Percentiles rank a stretch among this genome's conserved stretches.
These are phyloP conservation scores for Ogataea saltuana DNA, from an alignment of 805 yeast genomes.

Conservation along the genomic window DNA sequence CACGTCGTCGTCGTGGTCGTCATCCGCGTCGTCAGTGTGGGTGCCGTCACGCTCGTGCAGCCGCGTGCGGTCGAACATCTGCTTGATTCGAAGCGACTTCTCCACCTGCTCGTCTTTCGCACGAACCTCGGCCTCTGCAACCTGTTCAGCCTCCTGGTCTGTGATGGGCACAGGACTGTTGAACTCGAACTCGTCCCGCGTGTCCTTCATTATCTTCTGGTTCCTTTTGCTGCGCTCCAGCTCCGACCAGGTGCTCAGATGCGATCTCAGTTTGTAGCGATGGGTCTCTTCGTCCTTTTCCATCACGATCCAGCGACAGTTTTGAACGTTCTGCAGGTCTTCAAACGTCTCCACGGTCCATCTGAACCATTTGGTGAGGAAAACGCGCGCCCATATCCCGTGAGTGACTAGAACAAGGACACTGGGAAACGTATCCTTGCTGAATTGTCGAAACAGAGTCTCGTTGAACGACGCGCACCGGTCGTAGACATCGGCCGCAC, in stretches of 20 bases:
- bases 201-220: slow-evolving; percentile 27
- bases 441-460: slow-evolving; percentile 79
- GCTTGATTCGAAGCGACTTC: slow-evolving; percentile 45
- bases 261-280: slow-evolving; percentile 59
- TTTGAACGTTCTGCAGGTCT: slow-evolving; percentile 76
- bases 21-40: slow-evolving; percentile 24
- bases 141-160: slow-evolving; percentile 29
- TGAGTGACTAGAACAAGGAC: slow-evolving; percentile 86
- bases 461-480: slow-evolving; percentile 89
- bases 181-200: slow-evolving; percentile 28
- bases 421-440: slow-evolving; percentile 67
- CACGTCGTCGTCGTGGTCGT: slow-evolving; percentile 25
- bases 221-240: slow-evolving; percentile 34
- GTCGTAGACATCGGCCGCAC: slow-evolving; percentile 95
- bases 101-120: slow-evolving; percentile 42
- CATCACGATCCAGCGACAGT: slow-evolving; percentile 82
- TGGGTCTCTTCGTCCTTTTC: slow-evolving; percentile 52
- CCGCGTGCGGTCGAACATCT: slow-evolving; percentile 35
- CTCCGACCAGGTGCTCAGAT: slow-evolving; percentile 72
- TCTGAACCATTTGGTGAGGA: slow-evolving; percentile 90
- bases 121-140: slow-evolving; percentile 46
- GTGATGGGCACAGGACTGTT: slow-evolving; percentile 25
- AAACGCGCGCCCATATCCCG: slow-evolving; percentile 93
- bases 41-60: slow-evolving; percentile 2
- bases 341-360: slow-evolving; percentile 93